Conservation (phyloP, 225 moss, liverwort and hornwort genomes). For the Climacium dendroides region DNA sequence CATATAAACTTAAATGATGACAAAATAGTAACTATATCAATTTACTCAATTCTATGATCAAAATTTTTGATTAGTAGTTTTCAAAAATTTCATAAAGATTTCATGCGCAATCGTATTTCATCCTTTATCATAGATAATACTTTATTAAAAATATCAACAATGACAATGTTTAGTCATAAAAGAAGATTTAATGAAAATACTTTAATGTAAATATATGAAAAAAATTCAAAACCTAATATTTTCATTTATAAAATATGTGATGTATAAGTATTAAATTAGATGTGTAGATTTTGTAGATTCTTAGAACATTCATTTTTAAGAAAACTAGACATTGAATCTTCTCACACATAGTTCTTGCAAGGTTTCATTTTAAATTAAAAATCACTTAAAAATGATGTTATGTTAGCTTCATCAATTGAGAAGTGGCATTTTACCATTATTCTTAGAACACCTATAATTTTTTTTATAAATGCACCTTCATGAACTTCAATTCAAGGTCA, state of each 20-base stretch:
- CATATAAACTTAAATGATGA: too few species aligned
- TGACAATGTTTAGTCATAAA: background rate
- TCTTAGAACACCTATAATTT: background rate
- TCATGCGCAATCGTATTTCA: too few species aligned
- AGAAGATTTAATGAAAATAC: background rate
- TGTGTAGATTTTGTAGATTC: fast-evolving
- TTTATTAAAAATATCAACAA: too few species aligned
- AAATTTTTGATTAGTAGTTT: too few species aligned
- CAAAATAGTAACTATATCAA: background rate
- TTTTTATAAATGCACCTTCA: background rate
- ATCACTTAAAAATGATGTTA: background rate
- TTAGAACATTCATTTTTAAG: background rate
- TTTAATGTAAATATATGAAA: too few species aligned
- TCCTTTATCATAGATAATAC: background rate
- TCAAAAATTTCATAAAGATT: too few species aligned
- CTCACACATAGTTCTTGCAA: background rate
- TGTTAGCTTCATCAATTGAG: too few species aligned
- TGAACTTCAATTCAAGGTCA: background rate
- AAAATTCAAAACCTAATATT: background rate
- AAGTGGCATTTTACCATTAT: background rate
- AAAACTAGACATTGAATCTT: too few species aligned
- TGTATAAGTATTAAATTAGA: too few species aligned
- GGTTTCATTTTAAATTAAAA: background rate
- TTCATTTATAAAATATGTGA: too few species aligned
- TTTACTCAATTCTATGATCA: background rate